Evolutionary conservation across 2,329 filamentous ascomycete genomes (phyloP).

Genomic region (Fusarium siculi): DNA sequence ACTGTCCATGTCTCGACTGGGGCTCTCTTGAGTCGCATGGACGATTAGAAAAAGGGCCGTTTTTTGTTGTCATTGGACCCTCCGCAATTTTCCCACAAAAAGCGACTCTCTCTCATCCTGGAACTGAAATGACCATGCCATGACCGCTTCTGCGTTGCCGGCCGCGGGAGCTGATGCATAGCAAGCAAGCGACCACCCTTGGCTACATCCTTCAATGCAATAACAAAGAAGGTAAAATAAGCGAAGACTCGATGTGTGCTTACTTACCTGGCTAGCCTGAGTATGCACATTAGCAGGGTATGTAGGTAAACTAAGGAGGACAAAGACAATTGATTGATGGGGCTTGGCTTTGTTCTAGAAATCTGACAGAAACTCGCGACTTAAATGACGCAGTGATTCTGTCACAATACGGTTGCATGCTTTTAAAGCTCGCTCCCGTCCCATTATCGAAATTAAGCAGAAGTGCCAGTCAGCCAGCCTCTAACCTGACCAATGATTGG

Average conservation of each 20-base stretch:
- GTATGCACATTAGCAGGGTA: neutral
- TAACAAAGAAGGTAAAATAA: neutral
- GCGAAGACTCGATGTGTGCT: neutral
- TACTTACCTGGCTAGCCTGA: neutral
- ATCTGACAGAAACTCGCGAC: neutral
- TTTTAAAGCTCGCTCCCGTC: conserved; percentile 1
- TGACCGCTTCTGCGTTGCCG: conserved; percentile 35
- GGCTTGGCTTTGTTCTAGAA: conserved; percentile 21
- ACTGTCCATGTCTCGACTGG: conserved; percentile 15
- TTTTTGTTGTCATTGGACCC: conserved; percentile 23
- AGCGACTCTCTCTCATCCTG: conserved; percentile 23
- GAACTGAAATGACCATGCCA: conserved; percentile 5
- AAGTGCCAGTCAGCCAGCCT: conserved; percentile 24
- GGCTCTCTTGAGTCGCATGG: conserved; percentile 9
- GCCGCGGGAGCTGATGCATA: conserved; percentile 25
- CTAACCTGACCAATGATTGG: conserved; percentile 17
- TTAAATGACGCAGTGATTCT: conserved; percentile 26
- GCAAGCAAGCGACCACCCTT: neutral
- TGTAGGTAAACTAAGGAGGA: neutral
- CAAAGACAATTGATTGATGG: neutral
- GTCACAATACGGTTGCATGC: conserved; percentile 2
- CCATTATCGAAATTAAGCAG: conserved; percentile 12
- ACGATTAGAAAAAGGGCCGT: conserved; percentile 8
- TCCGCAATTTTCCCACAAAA: conserved; percentile 31
- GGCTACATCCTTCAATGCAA: neutral